Evolutionary conservation across 2,329 filamentous ascomycete genomes (phyloP).

Genomic region (Grosmannia huntii): DNA sequence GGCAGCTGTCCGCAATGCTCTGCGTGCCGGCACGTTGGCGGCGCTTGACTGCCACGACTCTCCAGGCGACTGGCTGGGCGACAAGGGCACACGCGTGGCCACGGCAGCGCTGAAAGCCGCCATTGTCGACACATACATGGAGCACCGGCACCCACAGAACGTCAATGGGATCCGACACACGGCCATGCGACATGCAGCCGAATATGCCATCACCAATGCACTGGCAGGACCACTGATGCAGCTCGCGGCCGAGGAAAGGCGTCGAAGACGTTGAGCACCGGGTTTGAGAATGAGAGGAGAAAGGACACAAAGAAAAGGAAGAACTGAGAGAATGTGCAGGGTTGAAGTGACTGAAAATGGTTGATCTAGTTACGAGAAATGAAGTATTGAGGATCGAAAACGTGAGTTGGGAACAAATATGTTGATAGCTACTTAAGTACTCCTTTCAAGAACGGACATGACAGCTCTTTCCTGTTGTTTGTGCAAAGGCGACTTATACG

Average conservation of each 20-base stretch:
- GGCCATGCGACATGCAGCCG: constrained; percentile 15
- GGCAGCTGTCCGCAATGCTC: constrained; percentile 12
- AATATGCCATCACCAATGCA: constrained; percentile 13
- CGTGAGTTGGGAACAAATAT: no score
- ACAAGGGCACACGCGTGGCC: constrained; percentile 15
- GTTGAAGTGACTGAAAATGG: background rate
- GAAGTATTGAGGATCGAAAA: no score
- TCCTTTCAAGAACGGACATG: background rate
- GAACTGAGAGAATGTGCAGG: no score
- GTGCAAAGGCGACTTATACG: background rate
- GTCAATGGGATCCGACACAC: constrained; percentile 16
- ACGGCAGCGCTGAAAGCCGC: constrained; percentile 17
- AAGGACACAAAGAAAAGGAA: background rate
- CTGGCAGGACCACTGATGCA: constrained; percentile 13
- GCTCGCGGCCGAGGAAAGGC: background rate
- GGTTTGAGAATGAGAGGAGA: background rate
- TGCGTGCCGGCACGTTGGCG: constrained; percentile 15
- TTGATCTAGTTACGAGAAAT: no score
- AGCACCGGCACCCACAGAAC: constrained; percentile 10
- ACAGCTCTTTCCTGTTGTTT: background rate
- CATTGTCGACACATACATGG: constrained; percentile 16
- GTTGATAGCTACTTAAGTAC: no score
- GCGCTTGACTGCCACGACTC: constrained; percentile 11
- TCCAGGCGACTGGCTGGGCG: constrained; percentile 14
- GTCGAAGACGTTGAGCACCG: background rate